Base-by-base conservation (phyloP, 257 asterid genomes). In the Rubia yunnanensis region DNA sequence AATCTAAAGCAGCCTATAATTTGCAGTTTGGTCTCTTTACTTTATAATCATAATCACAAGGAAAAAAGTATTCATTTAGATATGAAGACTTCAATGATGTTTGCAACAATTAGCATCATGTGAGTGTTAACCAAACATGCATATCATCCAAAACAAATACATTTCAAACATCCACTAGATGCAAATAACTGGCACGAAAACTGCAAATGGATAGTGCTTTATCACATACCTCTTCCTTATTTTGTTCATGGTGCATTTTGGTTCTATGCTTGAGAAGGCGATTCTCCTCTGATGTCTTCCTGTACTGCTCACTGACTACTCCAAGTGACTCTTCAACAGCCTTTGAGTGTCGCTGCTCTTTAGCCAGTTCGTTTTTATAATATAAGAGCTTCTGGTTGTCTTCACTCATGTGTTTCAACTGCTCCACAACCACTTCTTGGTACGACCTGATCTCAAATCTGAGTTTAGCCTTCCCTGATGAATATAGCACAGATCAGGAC, bases 341-440 rank as follows among this genome's bases (percentile, higher is more conserved):
- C 65, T 82, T 82, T 36, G 84, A 71, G 69, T 18, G 82, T 59
- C 1, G 74, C 65, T 80, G 85, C 69, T 83, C 86, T 60, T 78
- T 81, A 9, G 24, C 79, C 18, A 77, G 82, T 73, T 68, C 77
- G 74, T 71, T 75, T 70, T 78, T 87, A 15, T 60, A 74, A 74
- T 72, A 84, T 0, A n/a, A 0, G 17, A 87, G 79, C 78, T 70
- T 88, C 65, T 87, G 94, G 71, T 89, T 87, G 2, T 89, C 94
- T 73, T 87, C 95, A 3, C 77, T 78, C 94, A 87, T 89, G 65
- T 82, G 87, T 72, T 78, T 84, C 80, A 83, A 55, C 11, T 76
- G 82, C 5, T 74, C 64, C 7, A 78, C 83, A n/a, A 89, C 94
- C 83, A 60, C 76, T 65, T 89, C 89, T 41, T 74, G 76, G 34